phyloP scores from a whole-genome alignment of 1,139 yeast genomes.

The Candida pseudoviswanathii region DNA sequence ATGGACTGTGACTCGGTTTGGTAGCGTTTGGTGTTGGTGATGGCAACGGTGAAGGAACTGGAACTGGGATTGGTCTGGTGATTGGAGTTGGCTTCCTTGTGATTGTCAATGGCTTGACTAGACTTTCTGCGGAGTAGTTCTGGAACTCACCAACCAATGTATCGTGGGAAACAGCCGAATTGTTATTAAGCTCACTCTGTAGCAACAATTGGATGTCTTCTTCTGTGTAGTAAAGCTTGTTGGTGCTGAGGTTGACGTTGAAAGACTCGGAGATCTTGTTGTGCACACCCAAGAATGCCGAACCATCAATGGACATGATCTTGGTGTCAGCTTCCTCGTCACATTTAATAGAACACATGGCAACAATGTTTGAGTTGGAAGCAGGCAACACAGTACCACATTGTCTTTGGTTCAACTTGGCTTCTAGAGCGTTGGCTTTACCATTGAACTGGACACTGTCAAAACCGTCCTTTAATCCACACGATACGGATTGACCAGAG shows the following conservation, averaged over 20 bases:
- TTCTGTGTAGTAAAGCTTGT: slow-evolving; percentile 34
- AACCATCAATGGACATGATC: slow-evolving; percentile 55
- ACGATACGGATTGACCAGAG: slow-evolving; percentile 23
- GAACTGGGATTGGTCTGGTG: background rate
- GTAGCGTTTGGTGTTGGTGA: background rate
- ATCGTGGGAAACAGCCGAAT: slow-evolving; percentile 28
- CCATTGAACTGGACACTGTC: slow-evolving; percentile 43
- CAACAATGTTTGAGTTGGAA: slow-evolving; percentile 51
- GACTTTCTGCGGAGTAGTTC: slow-evolving; percentile 9
- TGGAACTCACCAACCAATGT: background rate
- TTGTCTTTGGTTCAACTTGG: slow-evolving; percentile 45
- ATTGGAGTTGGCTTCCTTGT: slow-evolving; percentile 20
- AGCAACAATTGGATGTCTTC: slow-evolving; percentile 34
- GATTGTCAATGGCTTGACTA: slow-evolving; percentile 26
- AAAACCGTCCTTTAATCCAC: slow-evolving; percentile 52
- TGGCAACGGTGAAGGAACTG: no score
- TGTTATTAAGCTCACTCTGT: slow-evolving; percentile 24
- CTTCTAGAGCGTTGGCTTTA: slow-evolving; percentile 31
- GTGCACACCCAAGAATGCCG: slow-evolving; percentile 59
- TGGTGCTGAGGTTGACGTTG: slow-evolving; percentile 22
- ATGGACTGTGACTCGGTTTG: background rate
- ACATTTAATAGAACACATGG: slow-evolving; percentile 39
- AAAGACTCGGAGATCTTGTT: slow-evolving; percentile 42
- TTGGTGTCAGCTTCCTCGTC: slow-evolving; percentile 31
- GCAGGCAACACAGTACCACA: slow-evolving; percentile 67